phyloP scores from a whole-genome alignment of 208 protist species.

The Leishmania mexicana region DNA sequence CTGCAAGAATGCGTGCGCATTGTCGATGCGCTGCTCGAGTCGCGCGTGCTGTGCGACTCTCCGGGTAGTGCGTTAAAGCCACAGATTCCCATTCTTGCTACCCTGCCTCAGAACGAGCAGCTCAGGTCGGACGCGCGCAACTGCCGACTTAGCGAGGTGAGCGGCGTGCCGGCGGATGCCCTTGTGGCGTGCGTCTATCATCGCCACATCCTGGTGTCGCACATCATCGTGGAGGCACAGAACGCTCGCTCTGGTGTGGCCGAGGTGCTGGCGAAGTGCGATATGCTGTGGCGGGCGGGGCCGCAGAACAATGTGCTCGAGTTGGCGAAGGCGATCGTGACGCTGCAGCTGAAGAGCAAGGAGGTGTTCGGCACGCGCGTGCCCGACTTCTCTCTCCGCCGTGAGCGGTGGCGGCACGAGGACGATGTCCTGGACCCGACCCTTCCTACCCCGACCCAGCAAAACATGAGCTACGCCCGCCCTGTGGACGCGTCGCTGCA shows the following conservation, averaged over 20 bases:
- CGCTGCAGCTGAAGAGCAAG: constrained; percentile 80
- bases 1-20: constrained; percentile 59
- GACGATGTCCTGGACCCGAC: constrained; percentile 76
- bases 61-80: constrained; percentile 35
- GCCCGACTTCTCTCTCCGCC: constrained; percentile 76
- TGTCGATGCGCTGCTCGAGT: constrained; percentile 40
- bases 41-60: constrained; percentile 40
- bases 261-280: constrained; percentile 62
- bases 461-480: constrained; percentile 32
- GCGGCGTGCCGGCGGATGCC: constrained; percentile 62
- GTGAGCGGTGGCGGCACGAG: constrained; percentile 53
- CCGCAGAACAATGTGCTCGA: constrained; percentile 48
- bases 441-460: constrained; percentile 45
- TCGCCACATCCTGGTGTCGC: constrained; percentile 67
- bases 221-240: constrained; percentile 84
- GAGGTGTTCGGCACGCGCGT: constrained; percentile 83
- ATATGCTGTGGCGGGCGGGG: constrained; percentile 50
- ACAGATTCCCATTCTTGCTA: constrained; percentile 30
- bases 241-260: constrained; percentile 66
- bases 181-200: constrained; percentile 81
- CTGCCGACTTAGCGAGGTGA: constrained; percentile 48
- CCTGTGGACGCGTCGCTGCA: constrained; percentile 62
- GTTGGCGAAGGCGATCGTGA: constrained; percentile 65
- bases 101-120: constrained; percentile 26
- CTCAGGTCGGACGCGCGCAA: constrained; percentile 25